A percentile compares a stretch with the other conserved stretches of the same genome.
These are phyloP conservation scores for Xerocomellus amylosporus DNA, from an alignment of 768 basidiomycete genomes.

Conservation along the genomic window DNA sequence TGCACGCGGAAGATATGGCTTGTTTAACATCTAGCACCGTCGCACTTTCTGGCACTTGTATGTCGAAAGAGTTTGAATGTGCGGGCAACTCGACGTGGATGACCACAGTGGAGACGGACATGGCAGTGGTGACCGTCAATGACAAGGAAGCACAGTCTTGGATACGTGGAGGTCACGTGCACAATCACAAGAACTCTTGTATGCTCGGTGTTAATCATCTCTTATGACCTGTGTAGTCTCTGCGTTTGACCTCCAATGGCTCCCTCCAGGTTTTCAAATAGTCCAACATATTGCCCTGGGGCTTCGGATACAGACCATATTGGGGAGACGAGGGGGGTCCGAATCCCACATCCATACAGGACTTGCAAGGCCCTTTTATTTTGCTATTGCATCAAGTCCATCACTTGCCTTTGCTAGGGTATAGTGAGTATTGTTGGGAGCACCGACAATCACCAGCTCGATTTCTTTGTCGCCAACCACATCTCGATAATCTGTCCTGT, in stretches of 20 bases:
- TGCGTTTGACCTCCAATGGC: conserved; percentile 68
- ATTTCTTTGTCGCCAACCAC: conserved; percentile 62
- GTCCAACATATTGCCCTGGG: conserved; percentile 54
- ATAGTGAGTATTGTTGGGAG: conserved; percentile 75
- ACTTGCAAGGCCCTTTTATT: conserved; percentile 50
- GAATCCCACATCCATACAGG: conserved; percentile 74
- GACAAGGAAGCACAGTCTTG: not conserved
- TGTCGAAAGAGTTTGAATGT: conserved; percentile 61
- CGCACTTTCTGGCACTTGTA: conserved; percentile 46
- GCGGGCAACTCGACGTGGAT: conserved; percentile 76
- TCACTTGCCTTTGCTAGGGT: conserved; percentile 64
- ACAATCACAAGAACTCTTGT: conserved; percentile 46
- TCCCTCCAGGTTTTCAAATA: conserved; percentile 66
- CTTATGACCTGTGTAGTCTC: conserved; percentile 66
- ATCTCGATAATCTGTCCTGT: conserved; percentile 58
- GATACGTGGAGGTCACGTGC: conserved; percentile 36
- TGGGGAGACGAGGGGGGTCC: conserved; percentile 54
- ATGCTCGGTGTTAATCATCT: conserved; percentile 75
- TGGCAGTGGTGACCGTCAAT: conserved; percentile 8
- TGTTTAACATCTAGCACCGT: conserved; percentile 66
- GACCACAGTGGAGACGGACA: conserved; percentile 31
- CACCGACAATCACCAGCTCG: conserved; percentile 66
- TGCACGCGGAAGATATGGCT: conserved; percentile 57
- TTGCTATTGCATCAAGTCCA: conserved; percentile 60
- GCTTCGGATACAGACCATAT: conserved; percentile 37